phyloP scores from a whole-genome alignment of 176 grass and related monocot species.

The Areca catechu region DNA sequence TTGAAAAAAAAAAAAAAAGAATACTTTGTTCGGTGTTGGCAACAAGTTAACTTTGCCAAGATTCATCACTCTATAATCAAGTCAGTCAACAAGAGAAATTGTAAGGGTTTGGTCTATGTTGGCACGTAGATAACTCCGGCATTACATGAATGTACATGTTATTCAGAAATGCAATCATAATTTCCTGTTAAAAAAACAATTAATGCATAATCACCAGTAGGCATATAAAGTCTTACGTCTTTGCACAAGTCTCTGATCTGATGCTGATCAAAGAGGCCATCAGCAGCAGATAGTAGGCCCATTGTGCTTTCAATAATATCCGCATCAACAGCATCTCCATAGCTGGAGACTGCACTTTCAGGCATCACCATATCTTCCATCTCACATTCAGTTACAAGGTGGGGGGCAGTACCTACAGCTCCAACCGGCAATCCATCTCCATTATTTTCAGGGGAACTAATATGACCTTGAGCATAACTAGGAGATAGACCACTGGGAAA shows the following conservation, averaged over 20 bases:
- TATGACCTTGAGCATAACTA: constrained; percentile 46
- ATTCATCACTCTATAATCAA: no score
- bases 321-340: constrained; percentile 81
- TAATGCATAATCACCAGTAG: no score
- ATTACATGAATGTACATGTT: no score
- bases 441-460: constrained; percentile 45
- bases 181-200: no score
- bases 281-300: constrained; percentile 52
- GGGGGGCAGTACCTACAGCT: constrained; percentile 13
- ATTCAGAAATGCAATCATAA: no score
- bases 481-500: constrained; percentile 1
- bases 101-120: no score
- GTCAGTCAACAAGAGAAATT: no score
- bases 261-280: constrained; percentile 20
- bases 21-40: no score
- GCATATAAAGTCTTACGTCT: constrained; percentile 18
- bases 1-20: no score
- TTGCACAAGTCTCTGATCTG: constrained; percentile 53
- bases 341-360: constrained; percentile 69
- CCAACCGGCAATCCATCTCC: constrained; percentile 22
- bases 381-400: constrained; percentile 54
- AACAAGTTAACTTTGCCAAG: no score
- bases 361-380: constrained; percentile 58
- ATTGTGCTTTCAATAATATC: constrained; percentile 67
- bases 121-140: no score